Evolutionary conservation across 192 early-diverging fungal genomes (phyloP).

Genomic region (Coemansia furcata): DNA sequence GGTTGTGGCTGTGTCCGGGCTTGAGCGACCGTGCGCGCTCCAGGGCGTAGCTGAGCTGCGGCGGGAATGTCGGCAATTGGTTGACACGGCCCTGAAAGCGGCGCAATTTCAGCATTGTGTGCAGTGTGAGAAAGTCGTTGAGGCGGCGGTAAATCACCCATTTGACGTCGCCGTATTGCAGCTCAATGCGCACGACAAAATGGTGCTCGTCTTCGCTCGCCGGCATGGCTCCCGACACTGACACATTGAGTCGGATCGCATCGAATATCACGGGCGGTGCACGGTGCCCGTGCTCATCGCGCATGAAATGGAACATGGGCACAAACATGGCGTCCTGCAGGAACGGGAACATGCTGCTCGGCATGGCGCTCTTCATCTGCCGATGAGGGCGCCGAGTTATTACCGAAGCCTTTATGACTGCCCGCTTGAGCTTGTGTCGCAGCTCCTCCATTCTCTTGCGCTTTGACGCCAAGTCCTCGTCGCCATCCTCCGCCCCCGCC

Average conservation of each 20-base stretch:
- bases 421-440: constrained; percentile 39
- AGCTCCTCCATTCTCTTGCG: constrained; percentile 39
- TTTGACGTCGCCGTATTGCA: constrained; percentile 75
- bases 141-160: constrained; percentile 69
- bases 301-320: constrained; percentile 55
- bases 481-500: neutral
- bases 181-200: constrained; percentile 65
- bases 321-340: constrained; percentile 55
- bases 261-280: constrained; percentile 55
- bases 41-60: constrained; percentile 42
- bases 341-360: constrained; percentile 49
- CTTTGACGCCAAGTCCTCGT: constrained; percentile 15
- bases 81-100: constrained; percentile 50
- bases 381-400: constrained; percentile 40
- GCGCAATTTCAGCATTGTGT: constrained; percentile 58
- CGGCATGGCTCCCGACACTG: constrained; percentile 6
- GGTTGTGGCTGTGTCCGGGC: constrained; percentile 21
- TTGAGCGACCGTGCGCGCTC: constrained; percentile 39
- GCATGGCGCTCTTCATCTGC: constrained; percentile 38
- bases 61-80: constrained; percentile 46
- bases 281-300: constrained; percentile 50
- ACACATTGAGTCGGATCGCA: constrained; percentile 46
- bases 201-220: constrained; percentile 33
- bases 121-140: constrained; percentile 66
- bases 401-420: constrained; percentile 47